These are phyloP conservation scores for Aspergillus fumigatiaffinis DNA, from an alignment of 2,329 filamentous ascomycete species.

Conservation along the genomic window DNA sequence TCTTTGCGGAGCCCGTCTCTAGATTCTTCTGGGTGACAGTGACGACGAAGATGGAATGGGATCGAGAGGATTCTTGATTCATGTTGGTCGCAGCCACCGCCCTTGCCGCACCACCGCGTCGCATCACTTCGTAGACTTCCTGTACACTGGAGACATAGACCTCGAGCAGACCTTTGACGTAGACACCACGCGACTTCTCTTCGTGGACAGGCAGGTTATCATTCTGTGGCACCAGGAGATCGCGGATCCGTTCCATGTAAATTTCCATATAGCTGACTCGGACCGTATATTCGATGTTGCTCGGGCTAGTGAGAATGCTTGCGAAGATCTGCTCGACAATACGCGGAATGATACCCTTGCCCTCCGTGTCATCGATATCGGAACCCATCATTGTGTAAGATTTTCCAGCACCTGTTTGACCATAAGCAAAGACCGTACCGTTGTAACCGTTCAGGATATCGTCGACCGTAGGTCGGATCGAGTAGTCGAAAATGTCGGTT, in stretches of 20 bases:
- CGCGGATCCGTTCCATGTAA: slow-evolving; percentile 97
- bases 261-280: slow-evolving; percentile 99
- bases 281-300: slow-evolving; percentile 97
- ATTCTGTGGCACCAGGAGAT: slow-evolving; percentile 86
- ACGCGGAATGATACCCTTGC: slow-evolving; percentile 90
- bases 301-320: slow-evolving; percentile 85
- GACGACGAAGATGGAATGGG: slow-evolving; percentile 96
- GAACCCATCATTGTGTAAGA: slow-evolving; percentile 99
- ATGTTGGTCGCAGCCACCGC: slow-evolving; percentile 97
- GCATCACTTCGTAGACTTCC: slow-evolving; percentile 96
- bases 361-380: slow-evolving; percentile 84
- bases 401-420: slow-evolving; percentile 96
- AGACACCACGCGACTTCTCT: slow-evolving; percentile 92
- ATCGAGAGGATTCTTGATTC: slow-evolving; percentile 97
- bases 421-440: slow-evolving; percentile 97
- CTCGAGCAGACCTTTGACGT: slow-evolving; percentile 91
- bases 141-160: slow-evolving; percentile 94
- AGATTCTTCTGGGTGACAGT: slow-evolving; percentile 97
- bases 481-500: slow-evolving; percentile 95
- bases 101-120: slow-evolving; percentile 81
- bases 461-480: slow-evolving; percentile 91
- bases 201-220: slow-evolving; percentile 98
- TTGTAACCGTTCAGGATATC: slow-evolving; percentile 99
- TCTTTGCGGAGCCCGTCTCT: slow-evolving; percentile 92
- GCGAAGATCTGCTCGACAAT: slow-evolving; percentile 98